Base-by-base conservation (phyloP, 371 early-diverging fungal species). In the Rhizopus arrhizus region DNA sequence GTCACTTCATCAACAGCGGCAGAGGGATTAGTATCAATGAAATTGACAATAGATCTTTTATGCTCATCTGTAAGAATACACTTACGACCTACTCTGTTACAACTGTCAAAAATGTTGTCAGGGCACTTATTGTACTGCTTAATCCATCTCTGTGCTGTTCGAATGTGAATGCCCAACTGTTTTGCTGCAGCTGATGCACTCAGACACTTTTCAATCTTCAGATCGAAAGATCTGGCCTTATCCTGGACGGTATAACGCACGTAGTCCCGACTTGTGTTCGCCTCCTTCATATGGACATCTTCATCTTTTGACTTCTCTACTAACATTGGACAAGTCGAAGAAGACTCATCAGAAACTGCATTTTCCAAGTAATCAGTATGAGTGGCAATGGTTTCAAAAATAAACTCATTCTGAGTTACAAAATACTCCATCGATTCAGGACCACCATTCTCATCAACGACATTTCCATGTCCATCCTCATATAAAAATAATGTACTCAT, bases 391-490 rank as follows among this genome's bases (percentile, higher is more conserved):
- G 60, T 46, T 42, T 60, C 58, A 48, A 57, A 34, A 48, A 51
- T 41, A 60, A 53, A 60, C 36, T 52, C 56, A 49, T 46, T 46
- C 47, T 60, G 53, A 53, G 53, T 47, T 46, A 53, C 53, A 35
- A 60, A 45, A 34, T 60, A 55, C 36, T 63, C 58, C 58, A 63
- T 58, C 45, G 53, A 58, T 47, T 53, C 58, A 63, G 58, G 64
- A 43, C 64, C 58, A 38, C 58, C 53, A 58, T 53, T 58, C 53
- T 62, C 57, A 56, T 62, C 52, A 56, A 53, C 53, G 11, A 58
- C 58, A 53, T 63, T 57, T 32, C 58, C 64, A 47, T 47, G 53
- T 35, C 53, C 64, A 58, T 58, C 58, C 58, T 58, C 58, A 63
- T 46, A 58, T 56, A 62, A 56, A 63, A 63, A 53, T 53, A 42